Evolutionary conservation across 139 green algal species (phyloP).

Genomic region (Ulvella scutata): DNA sequence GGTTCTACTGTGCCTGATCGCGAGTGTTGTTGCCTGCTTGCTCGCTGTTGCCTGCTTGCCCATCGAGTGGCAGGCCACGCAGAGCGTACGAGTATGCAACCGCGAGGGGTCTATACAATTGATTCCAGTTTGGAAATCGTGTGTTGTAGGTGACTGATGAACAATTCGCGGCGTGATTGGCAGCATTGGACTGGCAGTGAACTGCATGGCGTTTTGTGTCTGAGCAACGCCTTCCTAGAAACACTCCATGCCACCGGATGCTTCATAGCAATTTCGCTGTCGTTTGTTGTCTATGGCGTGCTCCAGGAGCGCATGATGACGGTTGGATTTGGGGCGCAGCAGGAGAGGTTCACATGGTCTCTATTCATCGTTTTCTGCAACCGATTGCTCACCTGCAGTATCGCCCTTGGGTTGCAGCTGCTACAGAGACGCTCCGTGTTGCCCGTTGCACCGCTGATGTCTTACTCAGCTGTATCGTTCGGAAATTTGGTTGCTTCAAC

Average conservation of each 20-base stretch:
- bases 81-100: too few relatives aligned
- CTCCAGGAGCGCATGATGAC: conserved; percentile 93
- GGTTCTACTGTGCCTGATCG: too few relatives aligned
- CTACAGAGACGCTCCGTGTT: conserved; percentile 22
- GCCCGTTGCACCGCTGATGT: conserved; percentile 54
- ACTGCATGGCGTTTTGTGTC: too few relatives aligned
- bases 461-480: conserved; percentile 62
- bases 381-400: conserved; percentile 43
- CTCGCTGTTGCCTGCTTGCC: too few relatives aligned
- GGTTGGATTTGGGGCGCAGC: conserved; percentile 25
- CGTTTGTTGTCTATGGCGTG: conserved; percentile 13
- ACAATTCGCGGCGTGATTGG: too few relatives aligned
- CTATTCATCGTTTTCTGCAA: conserved; percentile 95
- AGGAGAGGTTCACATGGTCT: conserved; percentile 71
- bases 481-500: conserved; percentile 91
- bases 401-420: conserved; percentile 35
- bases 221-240: background rate
- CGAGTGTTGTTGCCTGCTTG: too few relatives aligned
- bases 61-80: too few relatives aligned
- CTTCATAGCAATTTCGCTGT: background rate
- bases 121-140: too few relatives aligned
- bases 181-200: too few relatives aligned
- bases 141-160: too few relatives aligned
- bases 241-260: background rate
- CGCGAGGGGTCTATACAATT: too few relatives aligned